Evolutionary conservation across 257 asterid species (phyloP), one percentile per base, ranked within the genome.

Genomic region (Catharanthus roseus): DNA sequence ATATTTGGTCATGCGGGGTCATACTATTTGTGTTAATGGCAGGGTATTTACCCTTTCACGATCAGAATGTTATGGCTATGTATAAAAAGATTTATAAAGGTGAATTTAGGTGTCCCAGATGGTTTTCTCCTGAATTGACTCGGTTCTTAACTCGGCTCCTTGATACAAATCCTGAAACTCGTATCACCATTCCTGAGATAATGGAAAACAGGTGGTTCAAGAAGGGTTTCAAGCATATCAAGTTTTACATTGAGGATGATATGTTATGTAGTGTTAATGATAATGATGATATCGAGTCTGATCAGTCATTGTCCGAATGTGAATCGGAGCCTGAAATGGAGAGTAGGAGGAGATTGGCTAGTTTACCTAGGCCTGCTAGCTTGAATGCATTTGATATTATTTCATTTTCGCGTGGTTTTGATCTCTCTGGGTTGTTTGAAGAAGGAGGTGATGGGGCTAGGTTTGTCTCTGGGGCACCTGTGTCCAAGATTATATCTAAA

Each of bases 1-100:
- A 93, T 77, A 85, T 93, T 4, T 93, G 98, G 97, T 89, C 97
- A 65, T 93, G 98, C 73, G 97, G 97, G 29, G 98, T 93, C 64
- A 87, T 93, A 44, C 79, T 93, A 21, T 90, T 90, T 76, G 97
- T 93, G 70, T 74, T 93, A 58, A 89, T 93, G 96, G 97, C 96
- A 0, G 98, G 98, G 10, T 87, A 93, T 55, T 74, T 93, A 51
- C 98, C 98, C 0, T 93, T 93, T 67, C 96, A 93, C 26, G 97
- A 93, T 81, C 90, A 86, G 51, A 93, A 93, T 68, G 76, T 93
- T 24, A 89, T 90, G 96, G 82, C 91, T 65, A 93, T 93, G 98
- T 93, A 93, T 72, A 93, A 89, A 82, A 93, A 91, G 85, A 93
- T 90, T 42, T 89, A 93, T 68, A 89, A 83, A 73, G 98, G 98